phyloP scores from a whole-genome alignment of 2,329 filamentous ascomycete genomes.

The Monilinia aucupariae region DNA sequence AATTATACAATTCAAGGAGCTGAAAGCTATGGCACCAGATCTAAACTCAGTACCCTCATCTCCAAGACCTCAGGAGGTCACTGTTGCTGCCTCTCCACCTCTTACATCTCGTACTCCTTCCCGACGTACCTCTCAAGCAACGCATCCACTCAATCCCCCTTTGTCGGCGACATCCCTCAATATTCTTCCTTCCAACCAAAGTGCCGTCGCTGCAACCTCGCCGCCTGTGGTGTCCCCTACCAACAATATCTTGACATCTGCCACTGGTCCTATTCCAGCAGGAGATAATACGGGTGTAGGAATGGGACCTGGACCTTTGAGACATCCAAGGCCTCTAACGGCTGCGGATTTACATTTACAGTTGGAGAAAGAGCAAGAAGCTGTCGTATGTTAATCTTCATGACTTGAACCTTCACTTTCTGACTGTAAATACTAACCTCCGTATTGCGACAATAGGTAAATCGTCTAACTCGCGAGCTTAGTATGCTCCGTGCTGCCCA shows the following conservation, averaged over 20 bases:
- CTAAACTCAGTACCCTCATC: conserved; percentile 35
- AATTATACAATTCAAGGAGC: neutral
- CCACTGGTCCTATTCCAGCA: conserved; percentile 4
- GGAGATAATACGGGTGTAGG: conserved; percentile 44
- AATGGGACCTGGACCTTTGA: conserved; percentile 63
- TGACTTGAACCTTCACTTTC: neutral
- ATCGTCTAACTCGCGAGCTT: conserved; percentile 85
- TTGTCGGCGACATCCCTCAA: conserved; percentile 70
- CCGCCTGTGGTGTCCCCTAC: conserved; percentile 28
- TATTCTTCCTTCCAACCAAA: conserved; percentile 43
- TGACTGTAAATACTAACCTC: neutral
- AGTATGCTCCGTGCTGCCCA: conserved; percentile 69
- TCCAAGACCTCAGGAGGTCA: conserved; percentile 26
- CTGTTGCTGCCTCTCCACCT: conserved; percentile 29
- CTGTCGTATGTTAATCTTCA: conserved; percentile 59
- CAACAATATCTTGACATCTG: conserved; percentile 16
- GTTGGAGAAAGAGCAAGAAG: conserved; percentile 92
- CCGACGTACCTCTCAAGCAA: conserved; percentile 31
- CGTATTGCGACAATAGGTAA: conserved; percentile 55
- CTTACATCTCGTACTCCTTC: conserved; percentile 29
- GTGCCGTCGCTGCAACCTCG: conserved; percentile 28
- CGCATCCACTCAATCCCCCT: conserved; percentile 43
- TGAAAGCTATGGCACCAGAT: conserved; percentile 34
- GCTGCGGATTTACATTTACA: conserved; percentile 83
- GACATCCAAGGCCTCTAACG: conserved; percentile 83